Evolutionary conservation across 306 rosid genomes (phyloP).

Genomic region (Trifolium repens): DNA sequence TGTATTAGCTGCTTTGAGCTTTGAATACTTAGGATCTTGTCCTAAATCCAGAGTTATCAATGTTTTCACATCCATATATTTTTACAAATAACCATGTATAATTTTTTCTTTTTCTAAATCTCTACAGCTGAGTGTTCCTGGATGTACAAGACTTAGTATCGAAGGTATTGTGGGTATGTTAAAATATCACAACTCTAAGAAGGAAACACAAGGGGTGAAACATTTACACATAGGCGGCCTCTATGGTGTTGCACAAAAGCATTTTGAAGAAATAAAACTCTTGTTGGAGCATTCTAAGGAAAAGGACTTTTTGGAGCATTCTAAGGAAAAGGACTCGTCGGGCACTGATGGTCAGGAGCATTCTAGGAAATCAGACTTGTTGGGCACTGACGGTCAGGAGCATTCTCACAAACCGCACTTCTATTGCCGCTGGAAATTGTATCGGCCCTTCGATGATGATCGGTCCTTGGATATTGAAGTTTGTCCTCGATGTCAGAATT

Average conservation of each 20-base stretch:
- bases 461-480: slow-evolving; percentile 73
- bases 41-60: not conserved
- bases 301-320: slow-evolving; percentile 25
- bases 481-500: slow-evolving; percentile 81
- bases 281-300: slow-evolving; percentile 59
- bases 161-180: slow-evolving; percentile 73
- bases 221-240: slow-evolving; percentile 86
- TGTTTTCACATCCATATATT: not conserved
- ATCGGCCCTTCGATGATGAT: slow-evolving; percentile 74
- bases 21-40: not conserved
- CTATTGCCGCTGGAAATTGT: slow-evolving; percentile 65
- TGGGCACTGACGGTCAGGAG: slow-evolving; percentile 57
- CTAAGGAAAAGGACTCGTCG: not conserved
- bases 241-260: slow-evolving; percentile 68
- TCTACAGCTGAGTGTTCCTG: slow-evolving; percentile 85
- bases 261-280: slow-evolving; percentile 72
- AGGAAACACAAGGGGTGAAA: slow-evolving; percentile 66
- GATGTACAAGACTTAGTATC: slow-evolving; percentile 84
- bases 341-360: slow-evolving; percentile 43
- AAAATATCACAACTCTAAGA: slow-evolving; percentile 62
- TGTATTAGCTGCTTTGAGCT: slow-evolving; percentile 6
- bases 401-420: slow-evolving; percentile 64
- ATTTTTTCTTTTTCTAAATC: slow-evolving; percentile 33
- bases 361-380: no score
- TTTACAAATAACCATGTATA: slow-evolving; percentile 24